Evolutionary conservation across 305 asterid species (phyloP).

Genomic region (Fraxinus dipetala): DNA sequence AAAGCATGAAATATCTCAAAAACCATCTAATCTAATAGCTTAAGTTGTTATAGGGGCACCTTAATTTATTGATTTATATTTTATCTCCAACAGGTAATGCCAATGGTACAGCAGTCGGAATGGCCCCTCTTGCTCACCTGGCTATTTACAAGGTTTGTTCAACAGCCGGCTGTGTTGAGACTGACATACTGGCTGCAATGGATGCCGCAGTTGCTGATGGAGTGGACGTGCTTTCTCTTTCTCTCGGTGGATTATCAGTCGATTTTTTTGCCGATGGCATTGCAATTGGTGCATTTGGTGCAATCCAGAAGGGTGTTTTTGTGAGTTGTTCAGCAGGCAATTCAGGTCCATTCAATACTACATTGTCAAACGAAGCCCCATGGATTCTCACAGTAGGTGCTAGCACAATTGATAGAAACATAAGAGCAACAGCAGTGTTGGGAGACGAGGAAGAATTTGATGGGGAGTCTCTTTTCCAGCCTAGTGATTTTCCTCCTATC

Average conservation of each 20-base stretch:
- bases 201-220: slow-evolving; percentile 56
- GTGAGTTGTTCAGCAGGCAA: slow-evolving; percentile 56
- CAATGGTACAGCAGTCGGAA: slow-evolving; percentile 48
- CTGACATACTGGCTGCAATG: slow-evolving; percentile 49
- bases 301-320: slow-evolving; percentile 44
- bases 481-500: slow-evolving; percentile 29
- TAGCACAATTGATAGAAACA: slow-evolving; percentile 47
- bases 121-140: slow-evolving; percentile 54
- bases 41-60: neutral
- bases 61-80: neutral
- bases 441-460: slow-evolving; percentile 30
- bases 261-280: slow-evolving; percentile 37
- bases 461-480: slow-evolving; percentile 53
- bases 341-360: slow-evolving; percentile 30
- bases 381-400: slow-evolving; percentile 61
- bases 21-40: neutral
- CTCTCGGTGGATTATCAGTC: slow-evolving; percentile 34
- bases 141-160: slow-evolving; percentile 52
- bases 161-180: slow-evolving; percentile 24
- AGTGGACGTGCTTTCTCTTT: slow-evolving; percentile 50
- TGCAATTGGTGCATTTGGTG: slow-evolving; percentile 52
- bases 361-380: slow-evolving; percentile 51
- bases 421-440: slow-evolving; percentile 27
- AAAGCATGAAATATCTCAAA: neutral
- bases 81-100: slow-evolving; percentile 23